These are phyloP conservation scores for Stephanocyclus meneghinianus DNA, from an alignment of 352 stramenopile genomes.

Conservation along the genomic window DNA sequence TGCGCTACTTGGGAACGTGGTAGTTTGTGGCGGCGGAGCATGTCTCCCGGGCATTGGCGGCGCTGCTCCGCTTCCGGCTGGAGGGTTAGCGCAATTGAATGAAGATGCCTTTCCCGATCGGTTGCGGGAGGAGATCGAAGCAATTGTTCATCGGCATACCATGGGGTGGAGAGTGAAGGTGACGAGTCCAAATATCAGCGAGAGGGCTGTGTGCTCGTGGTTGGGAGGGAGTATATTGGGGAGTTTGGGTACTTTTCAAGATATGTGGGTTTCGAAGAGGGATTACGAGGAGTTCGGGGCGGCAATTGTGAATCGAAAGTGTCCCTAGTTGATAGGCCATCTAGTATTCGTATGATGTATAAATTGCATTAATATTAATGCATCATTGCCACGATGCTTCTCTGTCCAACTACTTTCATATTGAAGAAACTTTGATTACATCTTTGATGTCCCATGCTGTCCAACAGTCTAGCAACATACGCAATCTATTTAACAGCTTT, in stretches of 20 bases:
- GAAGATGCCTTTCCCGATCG: constrained; percentile 73
- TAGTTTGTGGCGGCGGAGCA: constrained; percentile 73
- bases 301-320: constrained; percentile 96
- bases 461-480: too few species aligned
- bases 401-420: background rate
- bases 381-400: background rate
- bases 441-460: too few species aligned
- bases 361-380: background rate
- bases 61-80: background rate
- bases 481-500: constrained; percentile 60
- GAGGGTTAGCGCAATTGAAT: constrained; percentile 9
- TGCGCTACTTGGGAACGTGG: constrained; percentile 71
- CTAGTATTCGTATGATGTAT: too few species aligned
- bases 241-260: constrained; percentile 96
- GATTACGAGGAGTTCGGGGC: constrained; percentile 98
- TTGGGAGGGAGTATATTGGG: constrained; percentile 96
- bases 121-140: constrained; percentile 73
- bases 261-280: constrained; percentile 98
- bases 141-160: constrained; percentile 79
- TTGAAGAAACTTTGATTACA: too few species aligned
- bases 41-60: constrained; percentile 61
- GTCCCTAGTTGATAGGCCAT: constrained; percentile 53
- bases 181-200: constrained; percentile 58
- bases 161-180: constrained; percentile 80
- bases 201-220: constrained; percentile 85